Evolutionary conservation across 305 asterid genomes (phyloP), one percentile per base, ranked within the genome.

Genomic region (Coffea humblotiana): DNA sequence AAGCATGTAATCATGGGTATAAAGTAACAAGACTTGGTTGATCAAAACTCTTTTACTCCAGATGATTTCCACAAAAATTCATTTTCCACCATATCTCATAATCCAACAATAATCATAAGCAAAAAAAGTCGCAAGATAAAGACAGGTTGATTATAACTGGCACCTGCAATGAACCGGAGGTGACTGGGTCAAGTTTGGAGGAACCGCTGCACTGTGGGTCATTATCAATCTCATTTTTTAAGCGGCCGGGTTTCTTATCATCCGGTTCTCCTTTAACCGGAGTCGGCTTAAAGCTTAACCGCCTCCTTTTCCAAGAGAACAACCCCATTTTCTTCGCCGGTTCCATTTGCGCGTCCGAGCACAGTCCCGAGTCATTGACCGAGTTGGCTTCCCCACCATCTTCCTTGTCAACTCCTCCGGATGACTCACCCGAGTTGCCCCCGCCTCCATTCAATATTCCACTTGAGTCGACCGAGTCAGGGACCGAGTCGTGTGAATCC

Each of bases 261-360:
- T 68, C 48, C 29, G 86, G 74, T 54, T 82, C 91, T 63, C 75
- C 88, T 85, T 84, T 90, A 48, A 87, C 78, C 74, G 79, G 79
- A 1, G 87, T 82, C 35, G 88, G 87, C 71, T 84, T 90, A 51
- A 91, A 81, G 82, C 94, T 89, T 80, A 91, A 86, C 45, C 89
- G 83, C 67, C 85, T 82, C 37, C 84, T 89, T 81, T 86, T 91
- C 95, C 95, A 90, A 18, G 92, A 84, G 74, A 93, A 90, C 84
- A 92, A 86, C 11, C 90, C 88, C 49, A 76, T 81, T 77, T 86
- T 93, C 85, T 86, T 90, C 80, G 76, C 82, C 0, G 84, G 25
- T 80, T 87, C 88, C 29, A 67, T 11, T 40, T 43, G 79, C 27
- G 64, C 29, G 43, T 70, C 72, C 73, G 87, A 58, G 74, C 79